These are phyloP conservation scores for Kwoniella dendrophila DNA, from an alignment of 768 basidiomycete genomes.

Conservation along the genomic window DNA sequence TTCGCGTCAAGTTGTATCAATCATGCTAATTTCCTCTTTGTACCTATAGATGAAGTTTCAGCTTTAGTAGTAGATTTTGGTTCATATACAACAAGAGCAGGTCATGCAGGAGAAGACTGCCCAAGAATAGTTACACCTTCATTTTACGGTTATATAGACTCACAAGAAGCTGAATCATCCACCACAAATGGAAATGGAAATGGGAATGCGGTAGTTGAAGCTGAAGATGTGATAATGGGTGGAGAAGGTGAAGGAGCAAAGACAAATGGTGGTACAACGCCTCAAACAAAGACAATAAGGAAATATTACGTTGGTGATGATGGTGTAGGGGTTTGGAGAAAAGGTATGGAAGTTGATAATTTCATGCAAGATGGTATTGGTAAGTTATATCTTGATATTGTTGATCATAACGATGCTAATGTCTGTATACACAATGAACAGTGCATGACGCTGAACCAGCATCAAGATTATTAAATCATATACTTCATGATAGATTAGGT, in stretches of 20 bases:
- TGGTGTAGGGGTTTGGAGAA: slow-evolving; percentile 86
- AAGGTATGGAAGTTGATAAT: slow-evolving; percentile 82
- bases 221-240: slow-evolving; percentile 22
- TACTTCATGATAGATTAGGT: slow-evolving; percentile 68
- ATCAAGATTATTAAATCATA: slow-evolving; percentile 52
- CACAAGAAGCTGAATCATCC: slow-evolving; percentile 8
- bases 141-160: slow-evolving; percentile 72
- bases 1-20: background rate
- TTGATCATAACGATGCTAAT: no score
- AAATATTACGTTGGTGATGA: slow-evolving; percentile 80
- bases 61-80: slow-evolving; percentile 96
- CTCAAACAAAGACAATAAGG: slow-evolving; percentile 9
- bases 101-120: slow-evolving; percentile 95
- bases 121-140: slow-evolving; percentile 91
- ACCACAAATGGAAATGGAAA: slow-evolving; percentile 12
- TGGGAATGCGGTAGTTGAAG: slow-evolving; percentile 43
- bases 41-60: slow-evolving; percentile 81
- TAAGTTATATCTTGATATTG: slow-evolving; percentile 55
- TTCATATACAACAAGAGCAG: slow-evolving; percentile 81
- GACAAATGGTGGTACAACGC: slow-evolving; percentile 1
- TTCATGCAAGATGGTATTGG: slow-evolving; percentile 83
- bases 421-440: slow-evolving; percentile 17
- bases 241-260: slow-evolving; percentile 50
- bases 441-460: slow-evolving; percentile 54
- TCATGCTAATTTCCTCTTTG: background rate